phyloP scores from a whole-genome alignment of 768 basidiomycete genomes.

The Calocybe indica region DNA sequence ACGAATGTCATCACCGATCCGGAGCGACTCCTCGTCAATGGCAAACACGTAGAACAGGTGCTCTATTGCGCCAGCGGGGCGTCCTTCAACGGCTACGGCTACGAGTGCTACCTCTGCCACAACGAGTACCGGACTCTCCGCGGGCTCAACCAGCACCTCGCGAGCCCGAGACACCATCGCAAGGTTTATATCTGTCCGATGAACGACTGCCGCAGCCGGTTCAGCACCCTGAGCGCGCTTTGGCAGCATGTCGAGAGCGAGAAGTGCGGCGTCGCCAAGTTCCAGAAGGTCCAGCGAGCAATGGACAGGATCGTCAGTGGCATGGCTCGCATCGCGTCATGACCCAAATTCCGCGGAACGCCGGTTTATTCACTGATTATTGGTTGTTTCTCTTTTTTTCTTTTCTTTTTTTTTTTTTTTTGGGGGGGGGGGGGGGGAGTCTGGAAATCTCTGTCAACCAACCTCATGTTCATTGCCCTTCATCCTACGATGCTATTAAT shows the following conservation, averaged over 20 bases:
- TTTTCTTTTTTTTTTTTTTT: too few relatives aligned
- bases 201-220: slow-evolving; percentile 33
- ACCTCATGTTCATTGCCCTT: too few relatives aligned
- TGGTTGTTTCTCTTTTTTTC: background rate
- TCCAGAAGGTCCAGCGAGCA: slow-evolving; percentile 31
- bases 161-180: slow-evolving; percentile 53
- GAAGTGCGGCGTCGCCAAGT: slow-evolving; percentile 47
- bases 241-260: slow-evolving; percentile 65
- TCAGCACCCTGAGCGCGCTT: slow-evolving; percentile 50
- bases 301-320: slow-evolving; percentile 28
- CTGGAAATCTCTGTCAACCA: too few relatives aligned
- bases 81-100: slow-evolving; percentile 41
- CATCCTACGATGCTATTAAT: too few relatives aligned
- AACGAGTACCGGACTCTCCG: slow-evolving; percentile 28
- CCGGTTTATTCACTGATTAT: background rate
- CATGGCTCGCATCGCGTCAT: slow-evolving; percentile 18
- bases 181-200: slow-evolving; percentile 52
- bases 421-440: too few relatives aligned
- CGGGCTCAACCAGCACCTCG: slow-evolving; percentile 55
- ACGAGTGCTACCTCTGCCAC: slow-evolving; percentile 65
- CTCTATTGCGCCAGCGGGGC: slow-evolving; percentile 24
- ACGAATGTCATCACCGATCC: slow-evolving; percentile 51
- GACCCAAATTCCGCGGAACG: background rate
- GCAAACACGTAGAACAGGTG: slow-evolving; percentile 8
- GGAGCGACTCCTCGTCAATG: slow-evolving; percentile 38